These are phyloP conservation scores for Pythium phragmiticola DNA, from an alignment of 352 stramenopile genomes.

Conservation along the genomic window DNA sequence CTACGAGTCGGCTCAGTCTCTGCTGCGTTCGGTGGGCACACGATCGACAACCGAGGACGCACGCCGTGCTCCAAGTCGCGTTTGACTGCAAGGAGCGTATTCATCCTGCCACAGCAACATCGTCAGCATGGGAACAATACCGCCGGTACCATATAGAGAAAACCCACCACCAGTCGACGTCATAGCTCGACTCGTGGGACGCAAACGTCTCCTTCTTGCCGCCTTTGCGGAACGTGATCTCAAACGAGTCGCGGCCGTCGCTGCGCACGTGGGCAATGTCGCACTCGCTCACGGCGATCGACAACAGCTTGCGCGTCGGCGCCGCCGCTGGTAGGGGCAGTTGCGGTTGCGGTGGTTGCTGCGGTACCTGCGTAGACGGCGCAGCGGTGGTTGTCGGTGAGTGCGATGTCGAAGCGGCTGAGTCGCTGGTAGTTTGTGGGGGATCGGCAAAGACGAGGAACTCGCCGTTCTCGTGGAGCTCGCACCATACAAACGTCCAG, in stretches of 20 bases:
- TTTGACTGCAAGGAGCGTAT: slow-evolving; percentile 75
- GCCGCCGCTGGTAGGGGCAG: not conserved
- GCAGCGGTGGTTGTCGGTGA: not conserved
- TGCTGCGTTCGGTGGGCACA: slow-evolving; percentile 45
- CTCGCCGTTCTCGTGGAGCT: slow-evolving; percentile 66
- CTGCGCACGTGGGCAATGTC: slow-evolving; percentile 81
- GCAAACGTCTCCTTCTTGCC: slow-evolving; percentile 83
- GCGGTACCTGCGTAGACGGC: not conserved
- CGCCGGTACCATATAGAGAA: not conserved
- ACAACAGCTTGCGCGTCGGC: slow-evolving; percentile 50
- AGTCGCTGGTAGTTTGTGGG: slow-evolving; percentile 1
- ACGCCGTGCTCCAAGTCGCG: slow-evolving; percentile 65
- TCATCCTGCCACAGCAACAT: slow-evolving; percentile 56
- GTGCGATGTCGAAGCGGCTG: not conserved
- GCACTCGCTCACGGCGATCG: slow-evolving; percentile 59
- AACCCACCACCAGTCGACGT: slow-evolving; percentile 86
- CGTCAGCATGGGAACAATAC: not conserved
- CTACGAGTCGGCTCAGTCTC: slow-evolving; percentile 22
- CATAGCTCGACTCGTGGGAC: slow-evolving; percentile 80
- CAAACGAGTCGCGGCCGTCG: slow-evolving; percentile 80
- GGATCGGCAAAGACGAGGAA: slow-evolving; percentile 68
- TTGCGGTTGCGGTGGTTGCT: not conserved
- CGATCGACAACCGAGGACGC: slow-evolving; percentile 54
- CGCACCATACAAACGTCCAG: slow-evolving; percentile 81
- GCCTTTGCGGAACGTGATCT: slow-evolving; percentile 51